phyloP scores from a whole-genome alignment of 2,329 filamentous ascomycete species.

The Alternaria postmessia region DNA sequence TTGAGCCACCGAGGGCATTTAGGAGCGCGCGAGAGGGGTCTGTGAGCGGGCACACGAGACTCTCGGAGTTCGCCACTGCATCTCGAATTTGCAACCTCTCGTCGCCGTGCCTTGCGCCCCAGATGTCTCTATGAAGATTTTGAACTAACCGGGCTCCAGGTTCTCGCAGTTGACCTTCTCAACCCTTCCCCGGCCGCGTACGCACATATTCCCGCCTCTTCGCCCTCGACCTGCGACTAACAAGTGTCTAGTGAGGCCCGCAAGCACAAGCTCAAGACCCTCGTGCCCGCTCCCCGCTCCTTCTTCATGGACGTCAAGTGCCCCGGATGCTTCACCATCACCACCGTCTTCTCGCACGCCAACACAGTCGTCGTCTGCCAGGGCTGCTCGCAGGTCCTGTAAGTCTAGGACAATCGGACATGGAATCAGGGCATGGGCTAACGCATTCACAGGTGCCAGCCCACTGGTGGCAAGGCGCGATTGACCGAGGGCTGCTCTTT shows the following conservation, averaged over 20 bases:
- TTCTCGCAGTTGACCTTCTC: slow-evolving; percentile 99
- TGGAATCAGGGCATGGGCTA: slow-evolving; percentile 27
- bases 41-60: slow-evolving; percentile 45
- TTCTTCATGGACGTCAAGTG: slow-evolving; percentile 99
- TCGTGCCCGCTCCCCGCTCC: slow-evolving; percentile 94
- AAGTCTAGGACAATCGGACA: slow-evolving; percentile 30
- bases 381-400: slow-evolving; percentile 96
- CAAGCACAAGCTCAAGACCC: slow-evolving; percentile 99
- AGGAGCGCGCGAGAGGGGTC: slow-evolving; percentile 14
- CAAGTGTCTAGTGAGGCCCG: slow-evolving; percentile 74
- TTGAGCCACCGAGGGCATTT: slow-evolving; percentile 15
- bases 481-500: slow-evolving; percentile 99
- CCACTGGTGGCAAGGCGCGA: slow-evolving; percentile 98
- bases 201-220: slow-evolving; percentile 26
- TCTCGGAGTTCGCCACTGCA: slow-evolving; percentile 41
- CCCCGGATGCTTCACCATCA: slow-evolving; percentile 99
- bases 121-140: slow-evolving; percentile 20
- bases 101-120: slow-evolving; percentile 20
- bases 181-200: slow-evolving; percentile 92
- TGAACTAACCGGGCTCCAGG: slow-evolving; percentile 63
- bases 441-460: slow-evolving; percentile 73
- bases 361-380: slow-evolving; percentile 99
- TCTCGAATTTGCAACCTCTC: slow-evolving; percentile 32
- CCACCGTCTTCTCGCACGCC: slow-evolving; percentile 99
- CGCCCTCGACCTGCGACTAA: slow-evolving; percentile 36